Evolutionary conservation across 208 protist genomes (phyloP).

Genomic region (Angomonas deanei): DNA sequence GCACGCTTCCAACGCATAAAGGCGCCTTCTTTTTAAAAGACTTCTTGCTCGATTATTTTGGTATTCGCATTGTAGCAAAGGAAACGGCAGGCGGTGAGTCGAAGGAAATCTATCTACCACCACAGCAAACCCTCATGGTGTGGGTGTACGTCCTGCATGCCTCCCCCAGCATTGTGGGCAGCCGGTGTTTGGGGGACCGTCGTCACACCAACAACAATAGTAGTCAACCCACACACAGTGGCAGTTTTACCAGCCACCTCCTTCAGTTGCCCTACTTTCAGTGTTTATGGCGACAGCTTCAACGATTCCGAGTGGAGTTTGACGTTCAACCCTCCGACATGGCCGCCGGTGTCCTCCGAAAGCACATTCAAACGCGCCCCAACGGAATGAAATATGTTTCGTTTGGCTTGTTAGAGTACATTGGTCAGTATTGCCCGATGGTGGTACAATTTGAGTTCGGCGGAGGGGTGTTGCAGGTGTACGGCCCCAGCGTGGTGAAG

Average conservation of each 20-base stretch:
- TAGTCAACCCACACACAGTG: neutral
- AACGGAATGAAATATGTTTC: conserved; percentile 43
- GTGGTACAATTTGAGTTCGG: neutral
- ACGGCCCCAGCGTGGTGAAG: no score
- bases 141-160: neutral
- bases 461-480: neutral
- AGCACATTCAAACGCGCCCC: no score
- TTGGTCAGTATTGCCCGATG: neutral
- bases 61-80: neutral
- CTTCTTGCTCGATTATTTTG: neutral
- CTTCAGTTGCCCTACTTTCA: neutral
- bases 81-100: neutral
- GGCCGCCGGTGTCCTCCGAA: no score
- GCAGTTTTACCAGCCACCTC: neutral
- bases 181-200: neutral
- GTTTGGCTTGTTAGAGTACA: conserved; percentile 3
- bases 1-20: neutral
- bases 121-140: neutral
- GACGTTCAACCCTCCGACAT: no score
- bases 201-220: neutral
- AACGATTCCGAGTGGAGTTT: neutral
- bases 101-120: neutral
- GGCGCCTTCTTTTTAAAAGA: neutral
- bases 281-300: neutral
- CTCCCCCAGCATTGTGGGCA: neutral